Evolutionary conservation across 352 stramenopile species (phyloP), one percentile per base, ranked within the genome.

Genomic region (Phytopythium oedochilum): DNA sequence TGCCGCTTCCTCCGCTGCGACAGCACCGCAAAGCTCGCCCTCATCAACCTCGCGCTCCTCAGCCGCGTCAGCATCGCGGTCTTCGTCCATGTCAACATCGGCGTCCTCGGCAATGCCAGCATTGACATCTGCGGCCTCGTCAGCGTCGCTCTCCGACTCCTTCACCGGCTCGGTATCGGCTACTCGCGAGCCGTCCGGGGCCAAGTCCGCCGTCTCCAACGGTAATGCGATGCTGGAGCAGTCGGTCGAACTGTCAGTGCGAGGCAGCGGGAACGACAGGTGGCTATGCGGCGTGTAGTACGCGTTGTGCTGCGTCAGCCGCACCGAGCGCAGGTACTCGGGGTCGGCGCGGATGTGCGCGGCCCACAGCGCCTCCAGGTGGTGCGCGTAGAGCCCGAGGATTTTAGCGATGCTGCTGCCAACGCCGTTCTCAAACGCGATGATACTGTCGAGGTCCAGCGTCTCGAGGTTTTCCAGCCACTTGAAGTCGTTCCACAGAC

Each of bases 401-500:
- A 91, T 86, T 45, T 81, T 87, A 8, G 71, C 36, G 56, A 88
- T 82, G 48, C 72, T 86, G 26, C 56, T 51, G 40, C 80, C 87
- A 28, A 89, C 73, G 15, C 83, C 64, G 0, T 59, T 51, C 60
- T 91, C 78, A n/a, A 91, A 91, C 35, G 66, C 58, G 2, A 84
- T 35, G 2, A 91, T 74, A 2, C 75, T 64, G 28, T 84, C 76
- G 8, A 83, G 48, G 10, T 69, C 62, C 23, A 86, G 43, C 10
- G 50, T 57, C 38, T 82, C 61, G 3, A 89, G 56, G 48, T 77
- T 73, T 31, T 89, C 74, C 1, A 71, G 73, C 78, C 78, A 89
- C 36, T 87, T 82, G 53, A 91, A 87, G 59, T 91, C 78, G 45
- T 89, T 89, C 81, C 81, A 91, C 20, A 87, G 44, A 42, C 75